These are phyloP conservation scores for Yamadazyma laniorum DNA, from an alignment of 805 yeast species.

Conservation along the genomic window DNA sequence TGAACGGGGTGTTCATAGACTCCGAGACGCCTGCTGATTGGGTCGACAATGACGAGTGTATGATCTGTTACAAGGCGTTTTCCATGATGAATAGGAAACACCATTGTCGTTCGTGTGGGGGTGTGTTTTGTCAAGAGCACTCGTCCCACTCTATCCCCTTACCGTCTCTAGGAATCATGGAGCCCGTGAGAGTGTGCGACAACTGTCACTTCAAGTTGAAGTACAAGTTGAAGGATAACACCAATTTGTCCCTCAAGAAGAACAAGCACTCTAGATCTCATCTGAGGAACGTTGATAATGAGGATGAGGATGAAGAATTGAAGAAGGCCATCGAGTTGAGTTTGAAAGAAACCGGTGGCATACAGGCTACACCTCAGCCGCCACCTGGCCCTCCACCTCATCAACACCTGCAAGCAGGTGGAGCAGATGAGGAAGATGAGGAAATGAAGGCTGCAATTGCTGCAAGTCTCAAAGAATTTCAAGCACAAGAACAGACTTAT, in stretches of 20 bases:
- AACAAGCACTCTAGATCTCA: neutral
- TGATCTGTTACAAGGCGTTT: conserved; percentile 84
- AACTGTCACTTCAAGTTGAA: conserved; percentile 52
- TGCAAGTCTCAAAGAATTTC: conserved; percentile 78
- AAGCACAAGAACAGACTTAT: conserved; percentile 28
- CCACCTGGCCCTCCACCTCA: conserved; percentile 22
- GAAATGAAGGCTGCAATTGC: conserved; percentile 93
- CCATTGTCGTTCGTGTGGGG: conserved; percentile 97
- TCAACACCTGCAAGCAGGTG: conserved; percentile 19
- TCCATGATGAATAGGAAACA: conserved; percentile 86
- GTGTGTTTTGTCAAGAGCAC: conserved; percentile 84
- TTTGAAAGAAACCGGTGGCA: conserved; percentile 49
- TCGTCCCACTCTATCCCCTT: conserved; percentile 71
- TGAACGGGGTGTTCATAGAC: conserved; percentile 62
- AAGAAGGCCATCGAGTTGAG: conserved; percentile 77
- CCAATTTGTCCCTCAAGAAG: conserved; percentile 3
- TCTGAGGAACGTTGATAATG: neutral
- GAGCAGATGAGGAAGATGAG: conserved; percentile 58
- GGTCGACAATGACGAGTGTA: conserved; percentile 93
- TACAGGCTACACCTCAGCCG: conserved; percentile 13
- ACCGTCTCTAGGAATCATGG: conserved; percentile 81
- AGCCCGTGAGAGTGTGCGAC: conserved; percentile 92
- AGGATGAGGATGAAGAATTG: conserved; percentile 73
- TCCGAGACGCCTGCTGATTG: conserved; percentile 95
- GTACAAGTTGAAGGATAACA: conserved; percentile 24